Evolutionary conservation across 805 yeast species (phyloP), one percentile per base, ranked within the genome.

Genomic region (Candida sakaeoensis): DNA sequence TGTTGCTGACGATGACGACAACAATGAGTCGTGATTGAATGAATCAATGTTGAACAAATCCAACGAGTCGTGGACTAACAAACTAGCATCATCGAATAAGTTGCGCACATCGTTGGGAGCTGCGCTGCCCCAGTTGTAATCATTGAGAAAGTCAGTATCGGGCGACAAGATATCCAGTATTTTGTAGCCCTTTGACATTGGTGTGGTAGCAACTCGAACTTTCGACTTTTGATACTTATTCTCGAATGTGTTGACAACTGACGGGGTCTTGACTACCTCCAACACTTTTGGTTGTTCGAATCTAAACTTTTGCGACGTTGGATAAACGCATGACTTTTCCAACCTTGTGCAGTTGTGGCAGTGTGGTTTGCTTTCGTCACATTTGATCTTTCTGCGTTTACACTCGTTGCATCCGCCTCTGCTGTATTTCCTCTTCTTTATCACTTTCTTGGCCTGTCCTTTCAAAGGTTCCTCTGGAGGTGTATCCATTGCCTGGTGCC

Each of bases 341-440:
- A 65, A 53, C 17, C 68, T 48, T 21, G 64, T 40, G 44, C 73
- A 67, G 45, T 67, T 63, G 44, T 42, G 33, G 46, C 73, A 68
- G 31, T 39, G 49, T 4, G 72, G 72, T 40, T 56, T 53, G 3
- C 49, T 50, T 45, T 68, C 73, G 46, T 68, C 73, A 44, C 73
- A 68, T 46, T 68, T 68, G 57, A 65, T 67, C 46, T 67, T 67
- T 30, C 73, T 54, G 30, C 73, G 51, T 42, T 66, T 67, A 52
- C 73, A 68, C 49, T 68, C 72, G n/a, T 48, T 51, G 48, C 73
- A 68, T 10, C 73, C 73, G 5, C 55, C 61, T 13, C 72, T 51
- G 33, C 64, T 56, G 46, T 67, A 67, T 46, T 63, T 65, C 15
- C 72, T 44, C 51, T 66, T 67, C 41, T 58, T 61, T 36, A 61